Evolutionary conservation across 108 stramenopile genomes (phyloP), one percentile per base, ranked within the genome.

Genomic region (Pseudonitzschia multiseries): DNA sequence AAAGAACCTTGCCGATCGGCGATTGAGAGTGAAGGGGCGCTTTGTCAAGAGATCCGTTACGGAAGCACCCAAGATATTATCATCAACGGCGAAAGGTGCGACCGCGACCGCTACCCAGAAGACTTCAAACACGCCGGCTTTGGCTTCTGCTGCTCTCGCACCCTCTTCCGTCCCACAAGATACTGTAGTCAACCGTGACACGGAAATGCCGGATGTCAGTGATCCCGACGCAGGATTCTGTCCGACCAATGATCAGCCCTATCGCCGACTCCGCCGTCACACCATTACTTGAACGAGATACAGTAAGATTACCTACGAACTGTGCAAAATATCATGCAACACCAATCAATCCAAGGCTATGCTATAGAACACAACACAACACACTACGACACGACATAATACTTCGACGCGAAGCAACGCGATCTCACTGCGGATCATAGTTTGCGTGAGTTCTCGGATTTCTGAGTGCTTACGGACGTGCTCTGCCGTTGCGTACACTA

Each of bases 11-110:
- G 98, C 98, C 13, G 96, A 99, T 80, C 82, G 96, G 36, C 81
- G 98, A 10, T 82, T 97, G 79, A 83, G 98, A 41, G 92, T 99
- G 43, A 99, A 99, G 83, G 98, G 98, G 9, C 81, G 98, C 32
- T 99, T 99, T 74, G 98, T 99, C 36, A 99, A 99, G 78, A 83
- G 93, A 17, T 80, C 82, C 59, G 29, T 70, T 24, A 48, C 29
- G 29, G 56, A 52, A 26, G 20, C 61, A 31, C 32, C 32, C 15
- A 40, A 62, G n/a, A n/a, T n/a, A n/a, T n/a, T n/a, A n/a, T n/a
- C n/a, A n/a, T n/a, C n/a, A 62, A 52, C 43, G 4, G 32, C 59
- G n/a, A 2, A 27, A 5, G 67, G 41, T 18, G 52, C 66, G 4
- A 36, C 42, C 8, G 15, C 71, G 12, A 56, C 43, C 27, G 61